Percentiles rank a stretch among this genome's conserved stretches.
phyloP scores from a whole-genome alignment of 352 stramenopile genomes.

The Plasmopara muralis region DNA sequence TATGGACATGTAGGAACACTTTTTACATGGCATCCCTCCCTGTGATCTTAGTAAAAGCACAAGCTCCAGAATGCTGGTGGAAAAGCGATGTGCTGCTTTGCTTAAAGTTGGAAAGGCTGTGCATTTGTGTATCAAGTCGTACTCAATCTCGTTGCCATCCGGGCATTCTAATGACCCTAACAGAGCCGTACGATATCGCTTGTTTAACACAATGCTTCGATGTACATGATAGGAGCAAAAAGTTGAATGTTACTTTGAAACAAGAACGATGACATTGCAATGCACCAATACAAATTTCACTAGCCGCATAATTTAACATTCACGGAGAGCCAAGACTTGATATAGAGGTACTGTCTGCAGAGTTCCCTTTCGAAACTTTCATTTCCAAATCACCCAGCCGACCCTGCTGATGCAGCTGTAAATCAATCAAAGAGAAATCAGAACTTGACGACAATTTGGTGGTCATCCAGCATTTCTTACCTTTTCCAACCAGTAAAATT shows the following conservation, averaged over 20 bases:
- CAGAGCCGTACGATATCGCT: conserved; percentile 47
- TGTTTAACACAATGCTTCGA: conserved; percentile 60
- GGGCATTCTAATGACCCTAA: conserved; percentile 1
- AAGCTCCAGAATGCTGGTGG: conserved; percentile 40
- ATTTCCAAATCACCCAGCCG: conserved; percentile 37
- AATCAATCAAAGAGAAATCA: conserved; percentile 5
- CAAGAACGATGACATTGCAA: too few relatives aligned
- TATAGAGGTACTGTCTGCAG: conserved; percentile 38
- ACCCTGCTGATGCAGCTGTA: conserved; percentile 59
- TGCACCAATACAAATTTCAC: neutral
- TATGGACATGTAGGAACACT: conserved; percentile 41
- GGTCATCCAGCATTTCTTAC: conserved; percentile 19
- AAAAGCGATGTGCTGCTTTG: conserved; percentile 44
- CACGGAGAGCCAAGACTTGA: conserved; percentile 39
- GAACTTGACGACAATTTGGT: conserved; percentile 2
- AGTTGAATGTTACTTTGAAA: neutral
- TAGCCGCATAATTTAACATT: conserved; percentile 5
- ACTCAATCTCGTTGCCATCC: conserved; percentile 25
- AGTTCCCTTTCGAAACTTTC: conserved; percentile 28
- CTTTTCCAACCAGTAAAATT: conserved; percentile 89
- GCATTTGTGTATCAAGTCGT: conserved; percentile 74
- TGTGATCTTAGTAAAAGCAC: conserved; percentile 52
- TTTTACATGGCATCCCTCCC: conserved; percentile 61
- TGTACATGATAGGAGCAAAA: neutral
- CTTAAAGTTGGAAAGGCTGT: conserved; percentile 13